Evolutionary conservation across 1,139 yeast genomes (phyloP).

Genomic region (Geotrichum histeridarum): DNA sequence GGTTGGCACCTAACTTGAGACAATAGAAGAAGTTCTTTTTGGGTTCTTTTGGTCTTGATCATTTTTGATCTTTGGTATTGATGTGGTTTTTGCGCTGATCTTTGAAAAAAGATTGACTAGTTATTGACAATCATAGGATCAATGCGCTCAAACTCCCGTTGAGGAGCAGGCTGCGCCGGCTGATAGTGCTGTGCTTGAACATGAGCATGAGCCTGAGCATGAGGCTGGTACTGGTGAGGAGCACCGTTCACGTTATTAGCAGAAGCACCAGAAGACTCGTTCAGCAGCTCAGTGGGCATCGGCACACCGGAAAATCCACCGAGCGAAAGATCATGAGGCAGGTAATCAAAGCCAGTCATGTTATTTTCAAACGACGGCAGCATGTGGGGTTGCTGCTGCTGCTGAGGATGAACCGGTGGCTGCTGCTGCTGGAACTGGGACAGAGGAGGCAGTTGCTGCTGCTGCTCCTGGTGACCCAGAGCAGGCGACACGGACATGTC

Average conservation of each 20-base stretch:
- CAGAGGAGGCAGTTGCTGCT: conserved; percentile 13
- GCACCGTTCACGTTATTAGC: not conserved
- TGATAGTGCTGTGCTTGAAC: not conserved
- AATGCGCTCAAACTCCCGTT: conserved; percentile 15
- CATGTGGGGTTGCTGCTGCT: conserved; percentile 6
- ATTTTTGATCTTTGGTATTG: too few species aligned
- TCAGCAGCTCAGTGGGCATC: conserved; percentile 8
- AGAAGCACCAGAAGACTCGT: conserved; percentile 2
- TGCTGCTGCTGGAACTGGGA: conserved; percentile 9
- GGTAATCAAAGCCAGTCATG: conserved; percentile 13
- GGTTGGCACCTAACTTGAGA: too few species aligned
- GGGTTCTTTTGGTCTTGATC: too few species aligned
- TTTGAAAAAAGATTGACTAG: not conserved
- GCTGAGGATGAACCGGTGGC: conserved; percentile 8
- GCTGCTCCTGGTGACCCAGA: not conserved
- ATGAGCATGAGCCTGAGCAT: not conserved
- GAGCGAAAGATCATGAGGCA: conserved; percentile 10
- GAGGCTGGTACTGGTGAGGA: conserved; percentile 2
- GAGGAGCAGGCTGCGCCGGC: conserved; percentile 1
- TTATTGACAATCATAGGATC: conserved; percentile 21
- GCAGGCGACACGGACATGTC: conserved; percentile 4
- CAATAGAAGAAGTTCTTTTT: too few species aligned
- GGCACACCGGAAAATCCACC: conserved; percentile 8
- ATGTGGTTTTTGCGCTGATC: too few species aligned
- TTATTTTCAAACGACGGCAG: conserved; percentile 10